Conservation (phyloP, 1,284 basidiomycete genomes). For the Fistulinella staudtii region DNA sequence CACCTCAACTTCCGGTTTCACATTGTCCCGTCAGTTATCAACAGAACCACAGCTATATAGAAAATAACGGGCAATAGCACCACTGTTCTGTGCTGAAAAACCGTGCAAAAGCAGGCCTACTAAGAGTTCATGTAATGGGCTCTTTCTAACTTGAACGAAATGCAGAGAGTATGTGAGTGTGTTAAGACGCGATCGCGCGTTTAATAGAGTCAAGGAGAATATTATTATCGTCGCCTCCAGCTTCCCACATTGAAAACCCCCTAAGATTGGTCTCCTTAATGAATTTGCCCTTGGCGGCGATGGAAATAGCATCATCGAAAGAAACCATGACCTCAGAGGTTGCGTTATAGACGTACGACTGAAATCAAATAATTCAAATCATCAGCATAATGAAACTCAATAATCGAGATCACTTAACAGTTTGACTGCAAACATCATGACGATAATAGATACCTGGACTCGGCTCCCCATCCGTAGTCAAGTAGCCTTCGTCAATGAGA, state of each 20-base stretch:
- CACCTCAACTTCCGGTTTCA: too few species aligned
- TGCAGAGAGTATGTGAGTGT: not conserved
- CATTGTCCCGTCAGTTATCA: too few species aligned
- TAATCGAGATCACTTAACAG: constrained; percentile 30
- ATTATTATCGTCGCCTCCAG: constrained; percentile 49
- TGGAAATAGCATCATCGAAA: constrained; percentile 41
- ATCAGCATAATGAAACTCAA: not conserved
- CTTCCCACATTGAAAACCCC: constrained; percentile 57
- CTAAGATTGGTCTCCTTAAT: constrained; percentile 42
- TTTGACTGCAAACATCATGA: constrained; percentile 45
- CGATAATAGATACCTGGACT: constrained; percentile 37
- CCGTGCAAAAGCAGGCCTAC: too few species aligned
- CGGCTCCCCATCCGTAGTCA: constrained; percentile 36
- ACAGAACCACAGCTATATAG: too few species aligned
- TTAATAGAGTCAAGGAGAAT: constrained; percentile 51
- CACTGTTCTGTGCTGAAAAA: too few species aligned
- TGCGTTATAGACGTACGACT: constrained; percentile 45
- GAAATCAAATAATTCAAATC: not conserved
- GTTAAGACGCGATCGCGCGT: constrained; percentile 33
- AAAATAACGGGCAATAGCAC: too few species aligned
- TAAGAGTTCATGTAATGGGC: not conserved
- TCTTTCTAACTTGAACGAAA: not conserved
- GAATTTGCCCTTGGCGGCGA: constrained; percentile 52
- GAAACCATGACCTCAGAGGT: constrained; percentile 34
- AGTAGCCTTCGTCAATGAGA: constrained; percentile 37